Conservation (phyloP, 2,329 filamentous ascomycete genomes). For the Aspergillus tamarii region DNA sequence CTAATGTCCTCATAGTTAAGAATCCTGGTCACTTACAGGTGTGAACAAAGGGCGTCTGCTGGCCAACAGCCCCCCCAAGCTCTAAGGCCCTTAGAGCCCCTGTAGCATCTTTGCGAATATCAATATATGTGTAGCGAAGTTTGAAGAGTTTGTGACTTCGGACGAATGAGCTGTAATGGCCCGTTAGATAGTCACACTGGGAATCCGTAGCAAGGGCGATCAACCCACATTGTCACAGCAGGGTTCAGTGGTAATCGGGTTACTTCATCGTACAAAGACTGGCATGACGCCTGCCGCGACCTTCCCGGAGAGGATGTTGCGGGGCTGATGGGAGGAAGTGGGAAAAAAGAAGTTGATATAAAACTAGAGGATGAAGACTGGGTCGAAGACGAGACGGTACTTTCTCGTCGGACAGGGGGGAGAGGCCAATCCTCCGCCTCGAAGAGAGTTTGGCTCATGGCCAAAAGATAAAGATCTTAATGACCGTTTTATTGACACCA, state of each 20-base stretch:
- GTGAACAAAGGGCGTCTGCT: constrained; percentile 42
- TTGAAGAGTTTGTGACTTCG: constrained; percentile 45
- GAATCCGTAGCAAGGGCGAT: background rate
- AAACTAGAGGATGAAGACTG: constrained; percentile 31
- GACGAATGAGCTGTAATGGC: constrained; percentile 38
- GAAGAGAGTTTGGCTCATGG: constrained; percentile 20
- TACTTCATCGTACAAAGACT: constrained; percentile 35
- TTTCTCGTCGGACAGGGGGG: constrained; percentile 25
- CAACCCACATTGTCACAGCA: constrained; percentile 38
- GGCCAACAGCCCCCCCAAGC: constrained; percentile 41
- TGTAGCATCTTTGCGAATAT: constrained; percentile 43
- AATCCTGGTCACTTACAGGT: constrained; percentile 36
- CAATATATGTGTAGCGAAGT: constrained; percentile 42
- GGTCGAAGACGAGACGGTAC: constrained; percentile 30
- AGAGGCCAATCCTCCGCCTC: constrained; percentile 35
- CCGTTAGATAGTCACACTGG: background rate
- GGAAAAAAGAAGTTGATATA: constrained; percentile 26
- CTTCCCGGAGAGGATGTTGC: constrained; percentile 26
- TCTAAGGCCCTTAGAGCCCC: constrained; percentile 42
- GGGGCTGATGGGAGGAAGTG: constrained; percentile 28
- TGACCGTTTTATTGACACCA: background rate
- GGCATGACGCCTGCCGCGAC: constrained; percentile 33
- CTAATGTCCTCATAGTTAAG: background rate
- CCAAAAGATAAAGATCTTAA: background rate
- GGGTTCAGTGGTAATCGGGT: constrained; percentile 35